Percentiles rank a stretch among this genome's conserved stretches.
phyloP scores from a whole-genome alignment of 2,329 filamentous ascomycete species.

The Curvularia hawaiiensis region DNA sequence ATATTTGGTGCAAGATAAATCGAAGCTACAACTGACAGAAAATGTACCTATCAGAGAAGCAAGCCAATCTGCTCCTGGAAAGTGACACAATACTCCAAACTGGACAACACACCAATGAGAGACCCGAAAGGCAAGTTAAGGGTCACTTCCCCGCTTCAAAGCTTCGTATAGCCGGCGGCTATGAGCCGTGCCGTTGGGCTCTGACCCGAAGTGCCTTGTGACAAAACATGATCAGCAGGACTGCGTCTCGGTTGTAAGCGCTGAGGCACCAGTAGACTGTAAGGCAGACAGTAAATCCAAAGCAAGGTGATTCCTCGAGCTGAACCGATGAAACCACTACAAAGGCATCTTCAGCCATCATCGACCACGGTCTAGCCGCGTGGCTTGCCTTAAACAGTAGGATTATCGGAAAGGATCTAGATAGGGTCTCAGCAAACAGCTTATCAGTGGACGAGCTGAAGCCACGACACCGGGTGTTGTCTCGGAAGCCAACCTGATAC shows the following conservation, averaged over 20 bases:
- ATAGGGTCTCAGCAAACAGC: neutral
- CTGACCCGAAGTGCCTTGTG: neutral
- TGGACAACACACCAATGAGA: neutral
- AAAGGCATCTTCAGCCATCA: neutral
- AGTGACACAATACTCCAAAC: neutral
- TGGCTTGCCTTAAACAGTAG: neutral
- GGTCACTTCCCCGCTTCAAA: neutral
- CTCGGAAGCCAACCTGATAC: neutral
- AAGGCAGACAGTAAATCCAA: neutral
- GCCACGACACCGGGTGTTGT: neutral
- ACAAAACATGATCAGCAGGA: slow-evolving; percentile 3
- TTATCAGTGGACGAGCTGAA: neutral
- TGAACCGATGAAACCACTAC: slow-evolving; percentile 4
- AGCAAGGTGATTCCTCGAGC: neutral
- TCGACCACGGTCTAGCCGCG: neutral
- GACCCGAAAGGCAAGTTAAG: neutral
- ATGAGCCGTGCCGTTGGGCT: neutral
- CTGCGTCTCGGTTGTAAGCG: neutral
- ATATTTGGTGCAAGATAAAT: neutral
- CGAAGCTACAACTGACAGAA: neutral
- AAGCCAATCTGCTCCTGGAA: neutral
- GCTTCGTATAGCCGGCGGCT: neutral
- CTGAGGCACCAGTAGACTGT: neutral
- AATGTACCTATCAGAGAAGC: neutral
- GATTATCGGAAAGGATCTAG: neutral